Evolutionary conservation across 2,329 filamentous ascomycete species (phyloP).

Genomic region (Botrytis sinoallii): DNA sequence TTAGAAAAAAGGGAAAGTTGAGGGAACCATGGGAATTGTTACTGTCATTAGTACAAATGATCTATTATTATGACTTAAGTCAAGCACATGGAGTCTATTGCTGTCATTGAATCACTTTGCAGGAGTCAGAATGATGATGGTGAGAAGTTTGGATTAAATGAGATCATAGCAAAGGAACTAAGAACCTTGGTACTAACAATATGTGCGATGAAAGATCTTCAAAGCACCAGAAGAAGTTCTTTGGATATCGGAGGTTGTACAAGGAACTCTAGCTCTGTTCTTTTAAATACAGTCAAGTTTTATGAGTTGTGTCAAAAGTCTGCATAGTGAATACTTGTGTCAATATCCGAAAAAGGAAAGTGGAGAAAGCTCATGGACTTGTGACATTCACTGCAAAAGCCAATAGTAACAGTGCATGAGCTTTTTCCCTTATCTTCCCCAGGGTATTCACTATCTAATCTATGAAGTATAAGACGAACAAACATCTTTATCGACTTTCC

Average conservation of each 20-base stretch:
- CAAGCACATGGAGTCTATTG: neutral
- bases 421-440: neutral
- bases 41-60: neutral
- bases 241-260: neutral
- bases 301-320: neutral
- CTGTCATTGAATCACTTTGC: neutral
- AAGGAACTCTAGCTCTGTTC: neutral
- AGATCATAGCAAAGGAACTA: neutral
- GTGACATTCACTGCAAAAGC: neutral
- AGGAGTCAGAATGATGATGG: neutral
- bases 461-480: neutral
- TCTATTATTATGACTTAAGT: neutral
- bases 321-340: neutral
- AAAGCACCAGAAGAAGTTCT: neutral
- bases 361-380: neutral
- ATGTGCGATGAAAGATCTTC: neutral
- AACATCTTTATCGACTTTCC: neutral
- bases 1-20: neutral
- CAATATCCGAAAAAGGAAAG: neutral
- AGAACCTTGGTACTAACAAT: neutral
- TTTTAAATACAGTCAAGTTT: neutral
- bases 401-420: neutral
- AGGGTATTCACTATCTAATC: neutral
- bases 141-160: neutral
- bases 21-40: rapidly evolving